Percentiles rank a stretch among this genome's conserved stretches.
Conservation (phyloP, 2,329 filamentous ascomycete genomes). For the Aspergillus luchuensis region DNA sequence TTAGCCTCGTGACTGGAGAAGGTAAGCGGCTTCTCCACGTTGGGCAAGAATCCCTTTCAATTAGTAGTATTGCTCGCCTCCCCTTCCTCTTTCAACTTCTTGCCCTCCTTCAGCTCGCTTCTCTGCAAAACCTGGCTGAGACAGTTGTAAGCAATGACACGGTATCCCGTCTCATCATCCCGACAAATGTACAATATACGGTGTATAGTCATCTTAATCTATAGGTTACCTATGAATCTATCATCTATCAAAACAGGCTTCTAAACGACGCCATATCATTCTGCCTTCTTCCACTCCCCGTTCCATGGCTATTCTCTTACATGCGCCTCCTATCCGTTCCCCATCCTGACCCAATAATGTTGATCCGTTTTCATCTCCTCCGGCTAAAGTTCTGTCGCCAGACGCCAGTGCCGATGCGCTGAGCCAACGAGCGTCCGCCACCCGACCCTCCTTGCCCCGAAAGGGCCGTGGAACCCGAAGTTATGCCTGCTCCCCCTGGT, state of each 20-base stretch:
- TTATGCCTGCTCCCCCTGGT: conserved; percentile 11
- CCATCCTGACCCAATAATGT: background rate
- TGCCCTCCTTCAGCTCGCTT: background rate
- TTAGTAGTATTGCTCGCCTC: background rate
- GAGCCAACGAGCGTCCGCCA: conserved; percentile 12
- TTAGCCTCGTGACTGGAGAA: background rate
- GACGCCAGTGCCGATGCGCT: conserved; percentile 5
- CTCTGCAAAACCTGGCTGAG: too few relatives aligned
- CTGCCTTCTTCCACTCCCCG: background rate
- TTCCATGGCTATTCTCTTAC: background rate
- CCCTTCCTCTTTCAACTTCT: background rate
- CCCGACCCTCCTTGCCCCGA: conserved; percentile 7
- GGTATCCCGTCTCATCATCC: too few relatives aligned
- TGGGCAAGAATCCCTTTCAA: conserved; percentile 8
- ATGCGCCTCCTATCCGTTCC: background rate
- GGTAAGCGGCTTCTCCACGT: background rate
- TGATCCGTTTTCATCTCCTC: conserved; percentile 15
- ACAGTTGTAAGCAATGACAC: too few relatives aligned
- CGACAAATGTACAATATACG: too few relatives aligned
- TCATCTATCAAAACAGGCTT: background rate
- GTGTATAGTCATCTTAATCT: too few relatives aligned
- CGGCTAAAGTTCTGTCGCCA: conserved; percentile 4
- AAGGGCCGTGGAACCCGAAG: conserved; percentile 19
- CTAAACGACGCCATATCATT: background rate
- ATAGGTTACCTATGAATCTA: too few relatives aligned